Percentiles rank a stretch among this genome's conserved stretches.
phyloP scores from a whole-genome alignment of 129 eudicot species.

The Solidago caesia region DNA sequence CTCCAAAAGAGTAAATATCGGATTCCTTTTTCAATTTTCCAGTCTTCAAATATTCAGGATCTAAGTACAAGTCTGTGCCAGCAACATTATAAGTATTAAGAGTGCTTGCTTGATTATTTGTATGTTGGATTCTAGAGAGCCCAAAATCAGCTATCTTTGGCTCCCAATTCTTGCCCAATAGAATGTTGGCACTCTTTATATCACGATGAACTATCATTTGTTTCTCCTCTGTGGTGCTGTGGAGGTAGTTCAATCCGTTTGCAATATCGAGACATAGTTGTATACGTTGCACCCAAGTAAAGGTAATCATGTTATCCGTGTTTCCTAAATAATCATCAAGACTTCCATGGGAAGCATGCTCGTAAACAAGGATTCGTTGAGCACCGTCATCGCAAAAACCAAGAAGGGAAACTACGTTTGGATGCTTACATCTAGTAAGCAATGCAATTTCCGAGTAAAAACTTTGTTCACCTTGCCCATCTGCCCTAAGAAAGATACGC shows the following conservation, averaged over 20 bases:
- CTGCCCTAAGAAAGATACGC: neutral
- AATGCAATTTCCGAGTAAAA: neutral
- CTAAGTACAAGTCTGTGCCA: slow-evolving; percentile 5
- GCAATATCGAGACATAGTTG: slow-evolving; percentile 8
- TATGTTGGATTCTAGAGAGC: neutral
- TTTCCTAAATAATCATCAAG: slow-evolving; percentile 6
- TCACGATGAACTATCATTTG: slow-evolving; percentile 11
- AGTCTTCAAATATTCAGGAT: neutral
- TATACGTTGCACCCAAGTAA: neutral
- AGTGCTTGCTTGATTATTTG: neutral
- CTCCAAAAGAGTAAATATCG: slow-evolving; percentile 15
- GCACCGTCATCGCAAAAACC: slow-evolving; percentile 7
- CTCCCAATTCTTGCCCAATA: neutral
- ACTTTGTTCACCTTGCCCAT: neutral
- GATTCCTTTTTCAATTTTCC: slow-evolving; percentile 10
- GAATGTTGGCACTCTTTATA: slow-evolving; percentile 17
- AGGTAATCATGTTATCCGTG: neutral
- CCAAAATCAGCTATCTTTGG: slow-evolving; percentile 20
- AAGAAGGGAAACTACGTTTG: neutral
- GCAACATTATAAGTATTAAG: neutral
- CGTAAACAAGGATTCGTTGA: slow-evolving; percentile 9
- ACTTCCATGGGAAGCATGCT: neutral
- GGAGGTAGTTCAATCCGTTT: neutral
- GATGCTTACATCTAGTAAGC: neutral
- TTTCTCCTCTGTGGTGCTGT: neutral